phyloP scores from a whole-genome alignment of 192 early-diverging fungal genomes.

The Jimgerdemannia lactiflua region DNA sequence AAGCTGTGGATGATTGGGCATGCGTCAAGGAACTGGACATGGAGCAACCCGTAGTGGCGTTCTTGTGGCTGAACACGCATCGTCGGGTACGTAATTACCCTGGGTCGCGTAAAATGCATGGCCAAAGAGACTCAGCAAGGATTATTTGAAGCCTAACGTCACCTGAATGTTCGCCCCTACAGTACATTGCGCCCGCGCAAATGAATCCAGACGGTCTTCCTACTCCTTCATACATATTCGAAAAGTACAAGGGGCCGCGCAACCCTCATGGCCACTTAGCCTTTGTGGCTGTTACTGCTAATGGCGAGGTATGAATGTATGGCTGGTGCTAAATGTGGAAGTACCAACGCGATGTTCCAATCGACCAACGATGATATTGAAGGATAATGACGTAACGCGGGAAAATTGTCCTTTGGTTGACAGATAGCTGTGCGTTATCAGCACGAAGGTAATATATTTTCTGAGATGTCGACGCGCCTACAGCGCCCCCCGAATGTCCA shows the following conservation, averaged over 20 bases:
- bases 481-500: slow-evolving; percentile 13
- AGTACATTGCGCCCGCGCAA: background rate
- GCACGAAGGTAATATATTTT: slow-evolving; percentile 26
- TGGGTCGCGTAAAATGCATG: too few relatives aligned
- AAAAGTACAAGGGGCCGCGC: slow-evolving; percentile 18
- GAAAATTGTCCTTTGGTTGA: background rate
- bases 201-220: background rate
- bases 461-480: slow-evolving; percentile 22
- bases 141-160: too few relatives aligned
- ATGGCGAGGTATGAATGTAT: slow-evolving; percentile 19
- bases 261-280: slow-evolving; percentile 32
- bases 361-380: too few relatives aligned
- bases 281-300: slow-evolving; percentile 26
- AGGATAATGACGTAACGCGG: too few relatives aligned
- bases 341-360: too few relatives aligned
- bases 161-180: background rate
- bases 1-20: slow-evolving; percentile 19
- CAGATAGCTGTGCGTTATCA: slow-evolving; percentile 27
- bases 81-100: slow-evolving; percentile 12
- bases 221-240: slow-evolving; percentile 3
- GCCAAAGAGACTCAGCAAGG: too few relatives aligned
- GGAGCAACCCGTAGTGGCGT: slow-evolving; percentile 24
- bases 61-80: slow-evolving; percentile 30
- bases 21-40: slow-evolving; percentile 15
- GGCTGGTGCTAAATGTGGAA: too few relatives aligned